Conservation (phyloP, 164 flowering plant genomes). For the Dillenia suffruticosa region DNA sequence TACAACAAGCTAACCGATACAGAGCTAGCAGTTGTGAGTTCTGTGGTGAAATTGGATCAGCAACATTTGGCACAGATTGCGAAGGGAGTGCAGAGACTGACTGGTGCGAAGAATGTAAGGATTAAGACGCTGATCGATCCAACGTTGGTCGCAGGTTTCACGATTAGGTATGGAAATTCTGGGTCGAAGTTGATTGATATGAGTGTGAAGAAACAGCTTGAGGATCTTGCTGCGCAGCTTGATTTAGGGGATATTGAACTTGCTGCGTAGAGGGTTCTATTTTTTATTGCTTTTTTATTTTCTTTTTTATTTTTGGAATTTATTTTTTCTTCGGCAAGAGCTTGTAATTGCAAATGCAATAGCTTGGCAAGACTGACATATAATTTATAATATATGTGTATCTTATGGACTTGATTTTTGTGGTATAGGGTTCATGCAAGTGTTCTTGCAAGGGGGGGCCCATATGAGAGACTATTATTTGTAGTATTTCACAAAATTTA, state of each 20-base stretch:
- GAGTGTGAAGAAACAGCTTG: constrained; percentile 95
- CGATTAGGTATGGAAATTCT: constrained; percentile 65
- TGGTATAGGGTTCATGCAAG: too few relatives aligned
- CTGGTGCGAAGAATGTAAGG: constrained; percentile 84
- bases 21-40: constrained; percentile 72
- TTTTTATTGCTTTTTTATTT: background rate
- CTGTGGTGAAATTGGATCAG: constrained; percentile 77
- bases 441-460: too few relatives aligned
- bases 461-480: too few relatives aligned
- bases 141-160: constrained; percentile 84
- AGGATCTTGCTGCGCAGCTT: constrained; percentile 68
- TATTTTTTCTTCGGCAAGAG: background rate
- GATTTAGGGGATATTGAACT: constrained; percentile 58
- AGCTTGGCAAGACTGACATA: too few relatives aligned
- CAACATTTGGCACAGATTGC: constrained; percentile 92
- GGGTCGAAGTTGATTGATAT: constrained; percentile 84
- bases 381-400: too few relatives aligned
- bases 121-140: constrained; percentile 78
- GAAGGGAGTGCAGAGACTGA: constrained; percentile 72
- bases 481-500: too few relatives aligned
- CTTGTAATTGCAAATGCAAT: background rate
- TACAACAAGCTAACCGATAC: constrained; percentile 71
- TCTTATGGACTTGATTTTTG: too few relatives aligned
- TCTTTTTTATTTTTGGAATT: background rate
- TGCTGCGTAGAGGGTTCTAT: constrained; percentile 16